Conservation (phyloP, 768 basidiomycete genomes). For the Ephemerocybe angulata region DNA sequence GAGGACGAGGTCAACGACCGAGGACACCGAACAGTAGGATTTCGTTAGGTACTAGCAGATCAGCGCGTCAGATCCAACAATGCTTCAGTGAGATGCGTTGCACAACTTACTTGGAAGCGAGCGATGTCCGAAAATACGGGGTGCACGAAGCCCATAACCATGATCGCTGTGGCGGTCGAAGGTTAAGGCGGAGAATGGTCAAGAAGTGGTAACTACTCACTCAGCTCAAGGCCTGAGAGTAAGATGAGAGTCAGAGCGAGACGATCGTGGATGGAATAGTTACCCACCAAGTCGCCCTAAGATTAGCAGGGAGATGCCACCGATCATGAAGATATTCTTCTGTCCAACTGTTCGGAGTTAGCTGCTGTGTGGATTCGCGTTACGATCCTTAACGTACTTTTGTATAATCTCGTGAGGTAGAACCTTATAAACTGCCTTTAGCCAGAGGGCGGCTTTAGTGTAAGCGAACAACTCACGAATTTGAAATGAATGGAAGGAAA, state of each 20-base stretch:
- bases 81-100: no score
- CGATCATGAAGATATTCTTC: background rate
- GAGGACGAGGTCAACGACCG: background rate
- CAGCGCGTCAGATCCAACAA: background rate
- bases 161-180: background rate
- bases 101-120: background rate
- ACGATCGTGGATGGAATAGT: background rate
- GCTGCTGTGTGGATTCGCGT: background rate
- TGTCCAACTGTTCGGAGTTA: background rate
- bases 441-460: background rate
- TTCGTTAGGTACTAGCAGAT: background rate
- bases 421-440: background rate
- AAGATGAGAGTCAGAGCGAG: background rate
- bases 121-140: background rate
- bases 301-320: background rate
- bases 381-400: background rate
- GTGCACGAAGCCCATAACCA: background rate
- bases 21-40: background rate
- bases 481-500: slow-evolving; percentile 1
- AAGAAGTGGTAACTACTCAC: no score
- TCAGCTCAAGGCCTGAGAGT: background rate
- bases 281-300: no score
- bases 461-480: background rate
- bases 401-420: background rate
- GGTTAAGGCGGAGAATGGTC: background rate